phyloP scores from a whole-genome alignment of 1,284 basidiomycete species.

The Melanopsichium pennsylvanicum region DNA sequence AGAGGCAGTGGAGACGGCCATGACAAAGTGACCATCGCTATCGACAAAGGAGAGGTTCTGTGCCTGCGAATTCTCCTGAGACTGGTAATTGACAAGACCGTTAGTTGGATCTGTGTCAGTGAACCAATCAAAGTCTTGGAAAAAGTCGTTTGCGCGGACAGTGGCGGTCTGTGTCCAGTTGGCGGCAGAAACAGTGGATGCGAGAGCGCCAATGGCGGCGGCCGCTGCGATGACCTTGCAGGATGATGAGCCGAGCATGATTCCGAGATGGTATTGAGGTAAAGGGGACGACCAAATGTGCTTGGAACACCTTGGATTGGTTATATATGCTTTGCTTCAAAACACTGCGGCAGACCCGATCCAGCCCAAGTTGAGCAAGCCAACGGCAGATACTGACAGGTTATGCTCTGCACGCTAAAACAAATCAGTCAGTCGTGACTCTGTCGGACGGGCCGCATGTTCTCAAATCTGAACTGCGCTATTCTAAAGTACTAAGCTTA shows the following conservation, averaged over 20 bases:
- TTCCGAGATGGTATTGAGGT: too few species aligned
- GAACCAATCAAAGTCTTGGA: slow-evolving; percentile 52
- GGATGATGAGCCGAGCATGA: slow-evolving; percentile 15
- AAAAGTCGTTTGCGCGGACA: slow-evolving; percentile 46
- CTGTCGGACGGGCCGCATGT: too few species aligned
- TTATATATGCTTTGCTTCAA: too few species aligned
- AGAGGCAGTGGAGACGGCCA: slow-evolving; percentile 54
- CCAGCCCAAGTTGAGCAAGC: too few species aligned
- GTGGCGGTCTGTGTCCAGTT: slow-evolving; percentile 40
- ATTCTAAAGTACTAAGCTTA: too few species aligned
- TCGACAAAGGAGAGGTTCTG: slow-evolving; percentile 58
- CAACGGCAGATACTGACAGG: too few species aligned
- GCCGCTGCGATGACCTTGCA: slow-evolving; percentile 2
- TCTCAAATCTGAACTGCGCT: too few species aligned
- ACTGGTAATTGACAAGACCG: slow-evolving; percentile 58
- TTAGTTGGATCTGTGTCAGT: slow-evolving; percentile 54
- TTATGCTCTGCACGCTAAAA: too few species aligned
- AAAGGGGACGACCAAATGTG: too few species aligned
- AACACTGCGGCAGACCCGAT: too few species aligned
- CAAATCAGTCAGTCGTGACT: too few species aligned
- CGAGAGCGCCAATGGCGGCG: neutral
- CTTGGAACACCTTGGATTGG: too few species aligned
- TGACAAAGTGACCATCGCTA: slow-evolving; percentile 43
- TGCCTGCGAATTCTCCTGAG: slow-evolving; percentile 25
- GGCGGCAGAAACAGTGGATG: slow-evolving; percentile 13